Conservation (phyloP, 805 yeast genomes). For the Schwanniomyces occidentalis region DNA sequence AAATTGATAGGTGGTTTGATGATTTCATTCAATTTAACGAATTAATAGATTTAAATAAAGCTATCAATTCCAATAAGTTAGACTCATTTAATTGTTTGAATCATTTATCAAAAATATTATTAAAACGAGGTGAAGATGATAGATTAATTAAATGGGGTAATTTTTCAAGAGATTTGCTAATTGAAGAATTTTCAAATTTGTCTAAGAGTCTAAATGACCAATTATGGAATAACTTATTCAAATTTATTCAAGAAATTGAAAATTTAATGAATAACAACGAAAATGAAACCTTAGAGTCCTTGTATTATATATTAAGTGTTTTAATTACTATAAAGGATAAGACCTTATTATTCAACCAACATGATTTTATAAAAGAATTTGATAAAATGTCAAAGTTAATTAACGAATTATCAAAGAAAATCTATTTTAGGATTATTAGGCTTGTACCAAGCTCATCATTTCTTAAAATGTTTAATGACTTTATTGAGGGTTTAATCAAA, state of each 20-base stretch:
- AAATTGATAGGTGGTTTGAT: conserved; percentile 17
- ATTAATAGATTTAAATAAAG: conserved; percentile 4
- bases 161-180: conserved; percentile 15
- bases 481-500: not conserved
- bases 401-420: not conserved
- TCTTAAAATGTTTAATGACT: not conserved
- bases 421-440: not conserved
- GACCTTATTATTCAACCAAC: not conserved
- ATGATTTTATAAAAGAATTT: not conserved
- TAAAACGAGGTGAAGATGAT: not conserved
- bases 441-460: not conserved
- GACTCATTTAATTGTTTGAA: conserved; percentile 4
- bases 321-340: conserved; percentile 3
- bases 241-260: conserved; percentile 8
- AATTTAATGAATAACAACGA: not conserved
- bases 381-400: not conserved
- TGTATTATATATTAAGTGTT: conserved; percentile 10
- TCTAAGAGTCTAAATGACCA: conserved; percentile 5
- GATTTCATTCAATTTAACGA: conserved; percentile 6
- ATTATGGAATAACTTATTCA: conserved; percentile 12
- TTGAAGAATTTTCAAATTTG: conserved; percentile 14
- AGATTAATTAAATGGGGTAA: conserved; percentile 14
- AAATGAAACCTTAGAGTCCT: conserved; percentile 3
- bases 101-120: conserved; percentile 5
- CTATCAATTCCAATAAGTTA: conserved; percentile 1